Evolutionary conservation across 1,284 basidiomycete species (phyloP), one percentile per base, ranked within the genome.

Genomic region (Pulchroboletus neoregius): DNA sequence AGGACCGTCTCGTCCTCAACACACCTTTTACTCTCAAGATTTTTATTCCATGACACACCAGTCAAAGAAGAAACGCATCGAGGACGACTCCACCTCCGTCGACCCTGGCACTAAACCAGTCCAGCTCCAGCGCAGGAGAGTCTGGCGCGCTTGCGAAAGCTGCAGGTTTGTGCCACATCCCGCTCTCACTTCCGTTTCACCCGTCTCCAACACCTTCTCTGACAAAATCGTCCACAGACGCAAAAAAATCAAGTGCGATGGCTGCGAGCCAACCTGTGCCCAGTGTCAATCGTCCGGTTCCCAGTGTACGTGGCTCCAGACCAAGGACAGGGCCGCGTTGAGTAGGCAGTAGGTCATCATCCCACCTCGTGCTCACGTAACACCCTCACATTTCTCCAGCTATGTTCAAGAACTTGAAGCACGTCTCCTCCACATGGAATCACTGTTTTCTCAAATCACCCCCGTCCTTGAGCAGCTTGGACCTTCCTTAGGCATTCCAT

Each of bases 241-340:
- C 52, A 91, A 91, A 78, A 91, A 91, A 76, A 90, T 91, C 63
- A 91, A 91, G 65, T 91, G 88, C 67, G 88, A 91, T 70, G 88
- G 87, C 52, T 78, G 72, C 57, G 87, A 91, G 61, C 87, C 87
- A 11, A 84, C 82, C n/a, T 91, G 87, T 57, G 83, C 85, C 0
- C 88, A 91, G 58, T 91, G 87, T 61, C 64, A 77, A 12, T 70
- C 79, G 31, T 84, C 85, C 10, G 80, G 79, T 43, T 83, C 84
- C 5, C 78, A 82, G 55, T 91, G 87, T 61, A 87, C 84, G 34
- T 91, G 87, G 87, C 71, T 90, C 34, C 87, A 91, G 68, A 91
- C 87, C 8, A 91, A 89, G 69, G 87, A 91, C 66, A 78, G 87
- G 61, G 87, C 88, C 30, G 87, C 87, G 5, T 69, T 91, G 51